Base-by-base conservation (phyloP, 805 yeast species). In the Metschnikowia proteae region DNA sequence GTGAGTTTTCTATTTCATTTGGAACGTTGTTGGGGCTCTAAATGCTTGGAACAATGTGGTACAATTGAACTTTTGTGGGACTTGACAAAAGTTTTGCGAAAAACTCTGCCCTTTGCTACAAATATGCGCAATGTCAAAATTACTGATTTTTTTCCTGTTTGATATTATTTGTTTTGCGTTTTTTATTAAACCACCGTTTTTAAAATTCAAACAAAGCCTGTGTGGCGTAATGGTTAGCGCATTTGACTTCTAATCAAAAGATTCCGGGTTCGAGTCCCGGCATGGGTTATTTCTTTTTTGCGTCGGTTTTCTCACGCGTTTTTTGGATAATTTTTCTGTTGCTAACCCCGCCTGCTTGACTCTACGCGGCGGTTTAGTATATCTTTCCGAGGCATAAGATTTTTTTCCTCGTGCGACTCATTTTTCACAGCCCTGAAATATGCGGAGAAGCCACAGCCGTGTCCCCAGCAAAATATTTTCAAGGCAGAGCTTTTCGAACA, bases 241-340 rank as follows among this genome's bases (percentile, higher is more conserved):
- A 55, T 55, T 55, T 55, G 59, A 55, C 59, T 55, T 55, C 59
- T 55, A 55, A 55, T 55, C 59, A 55, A 55, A 55, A 55, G 59
- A 55, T 55, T 55, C 59, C 59, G 59, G 59, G 59, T 55, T 55
- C 59, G 59, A 55, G 59, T 55, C 59, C 59, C 59, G 59, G 59
- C 59, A 50, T 55, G 57, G 57, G 57, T 55, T 55, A 49, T 51
- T 3, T 30, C 13, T 46, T 44, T 47, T 45, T 9, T 7, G 5
- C 17, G 6, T 38, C 27, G 17, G 17, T 10, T 22, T 29, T 22
- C 5, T 13, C 7, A 17, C 4, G 8, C 2, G 2, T 9, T n/a
- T 3, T 27, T 38, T 9, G 11, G 13, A 7, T n/a, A 8, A n/a
- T 8, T n/a, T 38, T 26, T 11, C 17, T 13, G 11, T 22, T 38